Conservation (phyloP, 805 yeast genomes). For the Scheffersomyces lignosus region DNA sequence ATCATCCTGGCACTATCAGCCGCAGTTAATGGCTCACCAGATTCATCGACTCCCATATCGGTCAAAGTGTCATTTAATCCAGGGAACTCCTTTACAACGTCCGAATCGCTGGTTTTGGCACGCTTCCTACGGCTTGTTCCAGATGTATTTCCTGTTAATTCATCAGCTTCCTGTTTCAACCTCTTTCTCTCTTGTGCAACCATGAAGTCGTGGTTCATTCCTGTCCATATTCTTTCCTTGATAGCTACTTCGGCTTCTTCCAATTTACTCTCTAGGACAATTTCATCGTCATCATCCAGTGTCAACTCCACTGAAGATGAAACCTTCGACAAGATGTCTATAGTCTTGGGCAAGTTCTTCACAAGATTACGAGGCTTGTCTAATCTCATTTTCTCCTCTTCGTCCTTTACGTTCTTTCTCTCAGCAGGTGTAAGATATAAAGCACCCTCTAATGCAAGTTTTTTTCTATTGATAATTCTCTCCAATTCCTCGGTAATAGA, state of each 20-base stretch:
- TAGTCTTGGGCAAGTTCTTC: slow-evolving; percentile 54
- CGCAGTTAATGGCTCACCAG: slow-evolving; percentile 53
- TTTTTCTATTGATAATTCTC: slow-evolving; percentile 22
- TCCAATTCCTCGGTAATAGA: slow-evolving; percentile 22
- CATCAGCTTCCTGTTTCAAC: slow-evolving; percentile 83
- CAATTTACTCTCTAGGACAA: slow-evolving; percentile 60
- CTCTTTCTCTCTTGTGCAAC: slow-evolving; percentile 83
- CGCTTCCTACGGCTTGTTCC: slow-evolving; percentile 46
- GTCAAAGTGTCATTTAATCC: slow-evolving; percentile 30
- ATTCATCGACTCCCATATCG: slow-evolving; percentile 44
- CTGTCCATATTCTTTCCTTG: slow-evolving; percentile 88
- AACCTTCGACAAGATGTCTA: slow-evolving; percentile 50
- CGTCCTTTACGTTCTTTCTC: slow-evolving; percentile 11
- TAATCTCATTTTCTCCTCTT: slow-evolving; percentile 18
- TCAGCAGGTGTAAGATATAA: slow-evolving; percentile 23
- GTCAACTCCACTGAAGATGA: slow-evolving; percentile 62
- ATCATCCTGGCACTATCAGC: slow-evolving; percentile 78
- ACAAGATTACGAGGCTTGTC: slow-evolving; percentile 51
- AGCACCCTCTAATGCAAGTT: slow-evolving; percentile 16
- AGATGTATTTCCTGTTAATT: slow-evolving; percentile 70
- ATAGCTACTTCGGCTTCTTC: slow-evolving; percentile 66
- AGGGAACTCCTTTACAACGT: slow-evolving; percentile 27
- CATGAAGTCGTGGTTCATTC: slow-evolving; percentile 81
- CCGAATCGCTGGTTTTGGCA: slow-evolving; percentile 19
- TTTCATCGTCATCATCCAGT: slow-evolving; percentile 79